phyloP scores from a whole-genome alignment of 2,329 filamentous ascomycete genomes.

The Byssothecium circinans region DNA sequence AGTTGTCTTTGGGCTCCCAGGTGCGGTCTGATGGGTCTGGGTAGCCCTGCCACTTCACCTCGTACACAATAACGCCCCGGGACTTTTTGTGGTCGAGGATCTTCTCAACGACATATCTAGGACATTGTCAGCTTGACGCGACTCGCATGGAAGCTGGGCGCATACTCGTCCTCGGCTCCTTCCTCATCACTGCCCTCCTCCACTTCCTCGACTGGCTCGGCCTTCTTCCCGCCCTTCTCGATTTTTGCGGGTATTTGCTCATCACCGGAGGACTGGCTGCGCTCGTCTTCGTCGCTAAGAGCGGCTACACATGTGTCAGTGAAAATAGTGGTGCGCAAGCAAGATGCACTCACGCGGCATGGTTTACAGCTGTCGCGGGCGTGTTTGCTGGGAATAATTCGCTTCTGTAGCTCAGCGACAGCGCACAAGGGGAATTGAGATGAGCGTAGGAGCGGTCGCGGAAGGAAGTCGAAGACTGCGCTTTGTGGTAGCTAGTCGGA shows the following conservation, averaged over 20 bases:
- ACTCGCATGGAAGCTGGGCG: slow-evolving; percentile 12
- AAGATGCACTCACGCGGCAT: slow-evolving; percentile 41
- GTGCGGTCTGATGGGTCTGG: slow-evolving; percentile 70
- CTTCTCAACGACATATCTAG: slow-evolving; percentile 73
- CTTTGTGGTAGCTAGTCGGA: slow-evolving; percentile 8
- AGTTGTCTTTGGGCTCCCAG: slow-evolving; percentile 77
- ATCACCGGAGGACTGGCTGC: slow-evolving; percentile 31
- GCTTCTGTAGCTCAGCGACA: slow-evolving; percentile 6
- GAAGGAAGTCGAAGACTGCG: not conserved
- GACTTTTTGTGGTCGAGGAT: slow-evolving; percentile 66
- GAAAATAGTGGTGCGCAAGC: not conserved
- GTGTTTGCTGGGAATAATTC: no score
- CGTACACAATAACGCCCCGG: slow-evolving; percentile 53
- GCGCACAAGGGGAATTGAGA: slow-evolving; percentile 15
- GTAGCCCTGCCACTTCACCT: slow-evolving; percentile 82
- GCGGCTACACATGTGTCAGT: slow-evolving; percentile 38
- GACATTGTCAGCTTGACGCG: slow-evolving; percentile 24
- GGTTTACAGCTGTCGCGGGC: slow-evolving; percentile 15
- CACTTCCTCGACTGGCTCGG: slow-evolving; percentile 18
- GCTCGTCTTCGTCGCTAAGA: slow-evolving; percentile 43
- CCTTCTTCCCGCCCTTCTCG: slow-evolving; percentile 2
- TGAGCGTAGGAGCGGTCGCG: not conserved
- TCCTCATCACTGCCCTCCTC: slow-evolving; percentile 31
- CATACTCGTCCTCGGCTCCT: slow-evolving; percentile 51
- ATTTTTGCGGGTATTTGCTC: slow-evolving; percentile 32